Percentiles rank a stretch among this genome's conserved stretches.
Evolutionary conservation across 768 basidiomycete species (phyloP).

Genomic region (Suillus americanus): DNA sequence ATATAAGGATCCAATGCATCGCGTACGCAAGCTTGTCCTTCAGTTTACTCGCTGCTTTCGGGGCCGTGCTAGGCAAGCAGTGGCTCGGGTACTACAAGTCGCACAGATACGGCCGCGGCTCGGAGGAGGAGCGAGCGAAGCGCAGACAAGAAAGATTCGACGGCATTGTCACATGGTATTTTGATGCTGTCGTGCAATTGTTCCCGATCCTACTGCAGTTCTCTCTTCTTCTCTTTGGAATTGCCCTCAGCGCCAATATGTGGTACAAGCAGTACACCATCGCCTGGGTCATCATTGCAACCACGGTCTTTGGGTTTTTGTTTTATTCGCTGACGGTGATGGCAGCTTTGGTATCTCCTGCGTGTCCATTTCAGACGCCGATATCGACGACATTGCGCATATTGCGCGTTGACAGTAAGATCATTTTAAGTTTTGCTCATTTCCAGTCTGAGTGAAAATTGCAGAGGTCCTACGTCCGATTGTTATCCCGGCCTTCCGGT

Average conservation of each 20-base stretch:
- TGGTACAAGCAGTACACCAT: not conserved
- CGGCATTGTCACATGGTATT: constrained; percentile 12
- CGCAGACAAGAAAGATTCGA: constrained; percentile 10
- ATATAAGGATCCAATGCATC: constrained; percentile 5
- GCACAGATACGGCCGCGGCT: not conserved
- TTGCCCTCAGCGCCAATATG: constrained; percentile 9
- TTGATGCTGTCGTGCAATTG: constrained; percentile 8
- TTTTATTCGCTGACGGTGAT: constrained; percentile 7
- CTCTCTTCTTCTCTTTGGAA: constrained; percentile 13
- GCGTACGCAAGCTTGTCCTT: constrained; percentile 13
- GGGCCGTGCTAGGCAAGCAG: constrained; percentile 16
- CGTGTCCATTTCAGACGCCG: constrained; percentile 6
- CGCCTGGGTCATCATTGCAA: not conserved
- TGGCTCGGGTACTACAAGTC: constrained; percentile 11
- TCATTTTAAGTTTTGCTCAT: not conserved
- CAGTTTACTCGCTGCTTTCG: constrained; percentile 13
- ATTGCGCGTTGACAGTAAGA: not conserved
- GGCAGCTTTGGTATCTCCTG: constrained; percentile 2
- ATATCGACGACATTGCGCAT: not conserved
- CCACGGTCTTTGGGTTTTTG: not conserved
- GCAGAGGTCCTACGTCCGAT: not conserved
- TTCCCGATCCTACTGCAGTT: constrained; percentile 15
- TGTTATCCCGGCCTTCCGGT: not conserved
- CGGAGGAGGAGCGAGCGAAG: constrained; percentile 7
- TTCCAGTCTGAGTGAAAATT: not conserved